A percentile compares a stretch with the other conserved stretches of the same genome.
Conservation (phyloP, 2,329 filamentous ascomycete genomes). For the Sordariomycetes sp. region DNA sequence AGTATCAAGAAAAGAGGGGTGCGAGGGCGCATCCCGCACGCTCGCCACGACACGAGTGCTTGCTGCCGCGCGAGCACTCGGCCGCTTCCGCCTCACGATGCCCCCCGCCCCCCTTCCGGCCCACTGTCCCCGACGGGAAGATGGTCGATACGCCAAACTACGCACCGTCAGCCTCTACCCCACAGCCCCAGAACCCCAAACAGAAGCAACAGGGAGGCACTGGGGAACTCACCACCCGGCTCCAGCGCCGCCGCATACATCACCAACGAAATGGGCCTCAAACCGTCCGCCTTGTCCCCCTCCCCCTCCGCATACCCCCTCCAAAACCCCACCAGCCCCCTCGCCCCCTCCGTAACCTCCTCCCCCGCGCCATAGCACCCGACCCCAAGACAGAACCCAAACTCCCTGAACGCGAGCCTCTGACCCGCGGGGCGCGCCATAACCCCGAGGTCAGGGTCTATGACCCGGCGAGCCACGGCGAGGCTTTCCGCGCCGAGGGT, state of each 20-base stretch:
- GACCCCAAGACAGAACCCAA: slow-evolving; percentile 36
- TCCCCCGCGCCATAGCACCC: slow-evolving; percentile 22
- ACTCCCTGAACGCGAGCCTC: slow-evolving; percentile 39
- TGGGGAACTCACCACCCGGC: slow-evolving; percentile 32
- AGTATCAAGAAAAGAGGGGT: too few species aligned
- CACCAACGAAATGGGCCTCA: slow-evolving; percentile 38
- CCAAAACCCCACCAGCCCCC: slow-evolving; percentile 19
- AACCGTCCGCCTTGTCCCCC: slow-evolving; percentile 17
- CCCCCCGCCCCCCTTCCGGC: too few species aligned
- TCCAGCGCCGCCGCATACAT: slow-evolving; percentile 44
- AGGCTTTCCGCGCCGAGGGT: slow-evolving; percentile 18
- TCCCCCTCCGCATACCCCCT: slow-evolving; percentile 16
- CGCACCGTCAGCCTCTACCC: neutral
- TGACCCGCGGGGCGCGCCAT: slow-evolving; percentile 11
- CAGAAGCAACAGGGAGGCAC: neutral
- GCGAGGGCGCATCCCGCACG: too few species aligned
- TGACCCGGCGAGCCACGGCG: slow-evolving; percentile 10
- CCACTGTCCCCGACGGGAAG: too few species aligned
- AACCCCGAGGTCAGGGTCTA: slow-evolving; percentile 9
- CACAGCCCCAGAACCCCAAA: neutral
- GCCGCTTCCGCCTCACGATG: too few species aligned
- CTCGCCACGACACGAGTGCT: too few species aligned
- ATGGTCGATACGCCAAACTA: neutral
- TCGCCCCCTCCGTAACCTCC: slow-evolving; percentile 12
- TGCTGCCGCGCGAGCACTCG: too few species aligned